Evolutionary conservation across 2,329 filamentous ascomycete genomes (phyloP).

Genomic region (Neopestalotiopsis rosae): DNA sequence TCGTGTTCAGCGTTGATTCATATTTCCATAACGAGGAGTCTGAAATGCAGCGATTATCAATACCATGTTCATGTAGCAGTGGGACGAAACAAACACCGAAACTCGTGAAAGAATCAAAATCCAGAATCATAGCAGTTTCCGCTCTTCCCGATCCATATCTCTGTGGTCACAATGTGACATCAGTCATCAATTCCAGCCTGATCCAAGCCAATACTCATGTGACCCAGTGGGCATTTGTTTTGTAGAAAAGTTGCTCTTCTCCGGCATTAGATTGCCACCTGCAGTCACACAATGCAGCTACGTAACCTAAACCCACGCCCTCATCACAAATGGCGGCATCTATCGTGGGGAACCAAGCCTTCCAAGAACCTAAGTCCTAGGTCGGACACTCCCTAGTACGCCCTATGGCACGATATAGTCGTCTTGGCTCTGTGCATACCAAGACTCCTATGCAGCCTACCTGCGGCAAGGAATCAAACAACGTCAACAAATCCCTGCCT

Average conservation of each 20-base stretch:
- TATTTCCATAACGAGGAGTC: no score
- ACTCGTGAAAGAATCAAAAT: no score
- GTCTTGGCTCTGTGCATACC: slow-evolving; percentile 5
- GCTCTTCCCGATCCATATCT: no score
- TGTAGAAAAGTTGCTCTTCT: not conserved
- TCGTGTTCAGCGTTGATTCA: no score
- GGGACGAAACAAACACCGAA: no score
- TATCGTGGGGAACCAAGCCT: not conserved
- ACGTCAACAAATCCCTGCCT: slow-evolving; percentile 2
- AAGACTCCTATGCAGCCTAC: slow-evolving; percentile 3
- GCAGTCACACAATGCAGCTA: not conserved
- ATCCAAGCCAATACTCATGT: not conserved
- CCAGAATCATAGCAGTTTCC: no score
- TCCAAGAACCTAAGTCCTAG: slow-evolving; percentile 9
- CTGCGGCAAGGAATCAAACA: not conserved
- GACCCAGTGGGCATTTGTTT: not conserved
- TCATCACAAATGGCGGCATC: not conserved
- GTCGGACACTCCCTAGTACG: not conserved
- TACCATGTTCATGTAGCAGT: no score
- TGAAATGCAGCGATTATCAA: no score
- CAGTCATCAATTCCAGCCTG: not conserved
- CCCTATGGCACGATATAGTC: slow-evolving; percentile 12
- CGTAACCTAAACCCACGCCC: not conserved
- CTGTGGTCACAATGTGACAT: no score
- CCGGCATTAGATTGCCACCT: not conserved